phyloP scores from a whole-genome alignment of 352 stramenopile genomes.

The Globisporangium nunn region DNA sequence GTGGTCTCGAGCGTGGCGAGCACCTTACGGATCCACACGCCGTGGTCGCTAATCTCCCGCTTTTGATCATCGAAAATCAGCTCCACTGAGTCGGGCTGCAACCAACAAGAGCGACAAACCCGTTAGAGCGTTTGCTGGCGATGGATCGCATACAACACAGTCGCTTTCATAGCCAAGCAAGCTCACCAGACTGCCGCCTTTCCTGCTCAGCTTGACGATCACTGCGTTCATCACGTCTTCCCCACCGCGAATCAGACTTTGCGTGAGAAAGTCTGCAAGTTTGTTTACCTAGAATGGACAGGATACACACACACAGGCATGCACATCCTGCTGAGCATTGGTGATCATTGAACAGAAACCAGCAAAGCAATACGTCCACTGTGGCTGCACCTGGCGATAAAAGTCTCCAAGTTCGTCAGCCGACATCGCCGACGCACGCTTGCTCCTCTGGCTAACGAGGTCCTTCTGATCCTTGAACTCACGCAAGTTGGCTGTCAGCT shows the following conservation, averaged over 20 bases:
- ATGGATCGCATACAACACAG: not conserved
- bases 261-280: conserved; percentile 37
- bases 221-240: conserved; percentile 74
- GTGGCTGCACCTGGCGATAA: conserved; percentile 8
- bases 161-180: not conserved
- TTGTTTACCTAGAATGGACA: conserved; percentile 21
- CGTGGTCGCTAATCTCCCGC: conserved; percentile 34
- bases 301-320: not conserved
- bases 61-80: conserved; percentile 38
- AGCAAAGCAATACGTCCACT: not conserved
- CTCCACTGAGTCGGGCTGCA: conserved; percentile 24
- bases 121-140: not conserved
- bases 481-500: conserved; percentile 35
- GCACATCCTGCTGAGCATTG: not conserved
- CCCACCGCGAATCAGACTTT: conserved; percentile 43
- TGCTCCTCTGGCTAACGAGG: conserved; percentile 12
- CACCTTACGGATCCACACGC: conserved; percentile 46
- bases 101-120: not conserved
- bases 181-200: conserved; percentile 31
- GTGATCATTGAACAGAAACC: not conserved
- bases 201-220: conserved; percentile 32
- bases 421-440: conserved; percentile 8
- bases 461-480: conserved; percentile 16
- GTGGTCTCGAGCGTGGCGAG: conserved; percentile 20
- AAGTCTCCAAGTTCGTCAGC: conserved; percentile 11